These are phyloP conservation scores for Kwoniella dejecticola DNA, from an alignment of 768 basidiomycete species.

Conservation along the genomic window DNA sequence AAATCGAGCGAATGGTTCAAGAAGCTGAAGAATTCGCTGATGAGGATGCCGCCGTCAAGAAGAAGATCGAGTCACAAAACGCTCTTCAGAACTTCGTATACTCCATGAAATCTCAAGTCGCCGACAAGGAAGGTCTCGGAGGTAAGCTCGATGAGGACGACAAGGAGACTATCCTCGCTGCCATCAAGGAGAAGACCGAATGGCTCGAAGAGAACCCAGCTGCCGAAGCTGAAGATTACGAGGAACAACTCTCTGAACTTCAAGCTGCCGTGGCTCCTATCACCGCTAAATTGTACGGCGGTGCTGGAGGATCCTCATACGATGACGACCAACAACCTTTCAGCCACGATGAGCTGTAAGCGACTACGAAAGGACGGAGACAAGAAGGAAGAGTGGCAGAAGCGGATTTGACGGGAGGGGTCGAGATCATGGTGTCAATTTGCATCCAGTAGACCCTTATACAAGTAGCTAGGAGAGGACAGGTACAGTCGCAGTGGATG, in stretches of 20 bases:
- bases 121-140: slow-evolving; percentile 84
- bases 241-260: slow-evolving; percentile 75
- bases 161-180: slow-evolving; percentile 65
- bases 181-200: slow-evolving; percentile 83
- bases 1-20: slow-evolving; percentile 94
- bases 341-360: slow-evolving; percentile 65
- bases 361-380: background rate
- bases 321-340: slow-evolving; percentile 60
- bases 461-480: background rate
- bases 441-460: background rate
- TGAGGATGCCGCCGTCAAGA: slow-evolving; percentile 56
- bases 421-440: background rate
- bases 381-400: background rate
- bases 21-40: slow-evolving; percentile 80
- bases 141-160: slow-evolving; percentile 64
- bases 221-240: slow-evolving; percentile 82
- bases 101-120: slow-evolving; percentile 81
- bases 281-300: slow-evolving; percentile 68
- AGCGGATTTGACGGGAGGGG: background rate
- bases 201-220: slow-evolving; percentile 83
- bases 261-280: slow-evolving; percentile 63
- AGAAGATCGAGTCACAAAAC: slow-evolving; percentile 58
- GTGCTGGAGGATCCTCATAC: slow-evolving; percentile 54
- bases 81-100: slow-evolving; percentile 61
- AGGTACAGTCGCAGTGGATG: background rate